These are phyloP conservation scores for Mariannaea elegans DNA, from an alignment of 2,329 filamentous ascomycete genomes.

Conservation along the genomic window DNA sequence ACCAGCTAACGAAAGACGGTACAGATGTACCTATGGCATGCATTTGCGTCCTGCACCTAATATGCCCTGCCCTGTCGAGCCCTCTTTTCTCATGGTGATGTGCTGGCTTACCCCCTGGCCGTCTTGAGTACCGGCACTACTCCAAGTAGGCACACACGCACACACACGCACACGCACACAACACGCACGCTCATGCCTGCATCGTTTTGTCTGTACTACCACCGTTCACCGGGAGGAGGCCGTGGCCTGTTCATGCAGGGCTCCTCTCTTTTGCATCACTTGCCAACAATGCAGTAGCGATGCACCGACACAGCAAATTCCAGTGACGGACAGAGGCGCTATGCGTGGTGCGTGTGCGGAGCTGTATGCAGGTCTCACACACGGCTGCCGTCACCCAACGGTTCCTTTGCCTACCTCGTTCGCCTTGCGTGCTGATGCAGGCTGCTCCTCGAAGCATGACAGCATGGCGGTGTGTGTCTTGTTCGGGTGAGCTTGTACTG, in stretches of 20 bases:
- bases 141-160: conserved; percentile 10
- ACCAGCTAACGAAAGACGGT: conserved; percentile 38
- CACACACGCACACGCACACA: neutral
- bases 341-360: conserved; percentile 21
- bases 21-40: conserved; percentile 43
- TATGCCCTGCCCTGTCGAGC: conserved; percentile 32
- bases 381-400: conserved; percentile 38
- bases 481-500: conserved; percentile 30
- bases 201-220: conserved; percentile 27
- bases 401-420: conserved; percentile 38
- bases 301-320: conserved; percentile 33
- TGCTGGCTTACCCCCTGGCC: conserved; percentile 32
- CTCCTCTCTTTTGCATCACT: conserved; percentile 37
- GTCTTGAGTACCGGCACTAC: conserved; percentile 21
- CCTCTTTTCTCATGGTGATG: conserved; percentile 32
- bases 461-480: conserved; percentile 37
- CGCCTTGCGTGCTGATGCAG: conserved; percentile 34
- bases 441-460: conserved; percentile 32
- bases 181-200: conserved; percentile 11
- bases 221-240: conserved; percentile 31
- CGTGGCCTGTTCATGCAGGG: conserved; percentile 42
- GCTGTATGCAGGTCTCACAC: conserved; percentile 30
- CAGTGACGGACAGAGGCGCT: conserved; percentile 34
- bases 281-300: conserved; percentile 38
- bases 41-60: conserved; percentile 45